Conservation (phyloP, 306 rosid genomes). For the Casuarina equisetifolia region DNA sequence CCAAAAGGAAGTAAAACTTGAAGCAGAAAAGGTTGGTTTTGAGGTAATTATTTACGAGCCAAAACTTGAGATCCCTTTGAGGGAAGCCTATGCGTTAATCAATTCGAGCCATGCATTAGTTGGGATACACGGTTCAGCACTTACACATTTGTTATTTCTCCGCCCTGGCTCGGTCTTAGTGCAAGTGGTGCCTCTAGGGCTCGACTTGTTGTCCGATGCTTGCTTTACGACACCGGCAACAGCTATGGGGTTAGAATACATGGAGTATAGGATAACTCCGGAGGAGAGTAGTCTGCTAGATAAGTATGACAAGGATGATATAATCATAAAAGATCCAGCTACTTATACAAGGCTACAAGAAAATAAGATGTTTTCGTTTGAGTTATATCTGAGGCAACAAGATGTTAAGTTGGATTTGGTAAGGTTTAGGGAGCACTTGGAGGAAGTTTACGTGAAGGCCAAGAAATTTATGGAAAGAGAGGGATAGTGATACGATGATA, state of each 20-base stretch:
- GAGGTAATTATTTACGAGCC: slow-evolving; percentile 39
- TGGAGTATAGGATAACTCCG: slow-evolving; percentile 39
- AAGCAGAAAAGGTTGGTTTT: slow-evolving; percentile 31
- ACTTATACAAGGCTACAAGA: not conserved
- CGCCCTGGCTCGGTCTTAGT: slow-evolving; percentile 28
- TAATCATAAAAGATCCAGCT: slow-evolving; percentile 24
- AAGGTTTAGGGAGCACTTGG: slow-evolving; percentile 29
- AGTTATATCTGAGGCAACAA: slow-evolving; percentile 35
- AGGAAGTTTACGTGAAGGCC: slow-evolving; percentile 30
- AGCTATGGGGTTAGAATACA: slow-evolving; percentile 30
- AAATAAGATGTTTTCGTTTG: too few relatives aligned
- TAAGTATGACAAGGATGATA: slow-evolving; percentile 28
- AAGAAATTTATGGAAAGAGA: slow-evolving; percentile 16
- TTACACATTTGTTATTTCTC: slow-evolving; percentile 45
- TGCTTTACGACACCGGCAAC: slow-evolving; percentile 30
- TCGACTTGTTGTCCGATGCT: slow-evolving; percentile 24
- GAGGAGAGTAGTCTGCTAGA: slow-evolving; percentile 45
- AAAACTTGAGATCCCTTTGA: slow-evolving; percentile 1
- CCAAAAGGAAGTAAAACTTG: slow-evolving; percentile 19
- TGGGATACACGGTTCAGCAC: slow-evolving; percentile 45
- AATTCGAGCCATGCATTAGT: slow-evolving; percentile 46
- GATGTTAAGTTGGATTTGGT: slow-evolving; percentile 36
- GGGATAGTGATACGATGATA: not conserved
- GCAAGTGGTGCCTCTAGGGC: slow-evolving; percentile 51
- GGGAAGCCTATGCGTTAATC: slow-evolving; percentile 28